Base-by-base conservation (phyloP, 208 protist species). In the Naegleria gruberi region DNA sequence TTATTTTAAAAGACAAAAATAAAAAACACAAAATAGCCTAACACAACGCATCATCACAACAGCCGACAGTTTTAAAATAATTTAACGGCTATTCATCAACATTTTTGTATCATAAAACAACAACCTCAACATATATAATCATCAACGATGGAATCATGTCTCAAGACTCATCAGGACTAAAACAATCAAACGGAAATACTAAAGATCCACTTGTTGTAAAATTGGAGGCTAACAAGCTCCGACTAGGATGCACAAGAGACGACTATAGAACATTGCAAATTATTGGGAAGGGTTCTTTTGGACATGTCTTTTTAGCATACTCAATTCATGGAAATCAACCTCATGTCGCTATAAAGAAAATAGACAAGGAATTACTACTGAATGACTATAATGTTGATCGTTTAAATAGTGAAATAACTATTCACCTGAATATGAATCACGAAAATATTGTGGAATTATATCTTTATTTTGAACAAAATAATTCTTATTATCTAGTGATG, bases 341-440 rank as follows among this genome's bases (percentile, higher is more conserved):
- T 30, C 15, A 65, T 30, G 42, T 86, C n/a, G 82, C 82, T 5
- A 86, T 86, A 7, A 86, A 86, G 45, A 23, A 86, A 46, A 26
- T 86, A 4, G 82, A 86, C 82, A 86, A 86, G 82, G 42, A 86
- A 42, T 30, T 47, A 30, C 7, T 46, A n/a, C 3, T 34, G 0
- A 86, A 42, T 12, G 34, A 86, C 1, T 30, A 46, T 34, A 43
- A 46, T 42, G 17, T 86, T 42, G 23, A 86, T 37, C 82, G 34
- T n/a, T 30, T 86, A 30, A 43, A 46, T 42, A 30, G 23, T 17
- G 82, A 86, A 47, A 6, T 86, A 6, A 46, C n/a, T 17, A 86
- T 47, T 40, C 82, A 86, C 15, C 34, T 86, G 42, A 86, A 86
- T 26, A 86, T 86, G 82, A 46, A 86, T 30, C 82, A 86, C n/a